Evolutionary conservation across 192 early-diverging fungal species (phyloP).

Genomic region (Coemansia sp.): DNA sequence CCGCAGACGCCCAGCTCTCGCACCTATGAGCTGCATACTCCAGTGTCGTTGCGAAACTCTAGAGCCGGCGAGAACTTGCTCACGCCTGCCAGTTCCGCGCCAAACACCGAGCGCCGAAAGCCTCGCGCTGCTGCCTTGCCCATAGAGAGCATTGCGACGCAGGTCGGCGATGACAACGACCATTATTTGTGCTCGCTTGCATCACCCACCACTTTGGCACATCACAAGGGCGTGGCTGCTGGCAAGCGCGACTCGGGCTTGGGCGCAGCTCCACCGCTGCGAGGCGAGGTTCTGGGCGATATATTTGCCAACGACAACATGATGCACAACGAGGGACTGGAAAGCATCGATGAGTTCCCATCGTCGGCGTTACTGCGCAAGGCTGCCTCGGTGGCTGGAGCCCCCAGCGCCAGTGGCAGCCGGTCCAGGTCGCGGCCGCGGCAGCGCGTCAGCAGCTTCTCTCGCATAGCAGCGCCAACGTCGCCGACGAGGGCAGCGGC

Average conservation of each 20-base stretch:
- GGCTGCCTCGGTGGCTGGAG: constrained; percentile 40
- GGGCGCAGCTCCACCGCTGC: not conserved
- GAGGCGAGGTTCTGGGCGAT: constrained; percentile 34
- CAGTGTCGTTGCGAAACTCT: not conserved
- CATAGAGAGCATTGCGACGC: not conserved
- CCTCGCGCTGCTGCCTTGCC: not conserved
- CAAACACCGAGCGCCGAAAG: not conserved
- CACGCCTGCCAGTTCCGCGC: not conserved
- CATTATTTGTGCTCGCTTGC: not conserved
- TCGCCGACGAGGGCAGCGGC: not conserved
- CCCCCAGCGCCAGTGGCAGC: constrained; percentile 8
- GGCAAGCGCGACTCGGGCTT: constrained; percentile 5
- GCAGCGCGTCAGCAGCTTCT: constrained; percentile 42
- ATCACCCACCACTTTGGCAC: not conserved
- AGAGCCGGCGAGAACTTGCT: not conserved
- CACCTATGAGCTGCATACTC: not conserved
- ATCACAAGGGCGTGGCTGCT: not conserved
- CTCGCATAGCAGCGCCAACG: constrained; percentile 6
- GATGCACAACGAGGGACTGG: not conserved
- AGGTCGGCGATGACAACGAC: constrained; percentile 1
- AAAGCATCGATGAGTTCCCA: constrained; percentile 4
- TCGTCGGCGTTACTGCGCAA: constrained; percentile 37
- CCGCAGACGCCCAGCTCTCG: not conserved
- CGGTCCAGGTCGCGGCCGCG: constrained; percentile 13
- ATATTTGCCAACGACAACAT: constrained; percentile 35